Percentiles rank a stretch among this genome's conserved stretches.
These are phyloP conservation scores for Tuber brumale DNA, from an alignment of 495 filamentous ascomycete genomes.

Conservation along the genomic window DNA sequence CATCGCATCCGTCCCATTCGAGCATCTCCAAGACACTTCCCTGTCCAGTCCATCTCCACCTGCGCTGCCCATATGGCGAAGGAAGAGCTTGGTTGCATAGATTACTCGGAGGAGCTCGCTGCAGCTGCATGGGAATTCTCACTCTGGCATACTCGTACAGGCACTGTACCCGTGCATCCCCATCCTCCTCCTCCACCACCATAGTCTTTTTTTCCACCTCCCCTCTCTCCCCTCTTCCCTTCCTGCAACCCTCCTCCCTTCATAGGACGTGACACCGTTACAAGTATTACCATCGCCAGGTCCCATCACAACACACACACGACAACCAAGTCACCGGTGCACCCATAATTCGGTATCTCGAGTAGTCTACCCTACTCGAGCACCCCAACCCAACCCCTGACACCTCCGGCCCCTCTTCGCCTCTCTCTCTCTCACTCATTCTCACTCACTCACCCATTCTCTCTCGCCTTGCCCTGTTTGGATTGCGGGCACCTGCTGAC, in stretches of 20 bases:
- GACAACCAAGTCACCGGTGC: conserved; percentile 1
- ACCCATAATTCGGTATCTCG: background rate
- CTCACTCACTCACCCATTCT: background rate
- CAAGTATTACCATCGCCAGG: background rate
- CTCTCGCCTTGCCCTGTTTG: background rate
- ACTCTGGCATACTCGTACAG: background rate
- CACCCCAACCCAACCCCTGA: background rate
- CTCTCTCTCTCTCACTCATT: background rate
- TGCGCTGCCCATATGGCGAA: conserved; percentile 7
- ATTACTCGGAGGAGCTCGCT: background rate
- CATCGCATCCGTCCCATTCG: conserved; percentile 29
- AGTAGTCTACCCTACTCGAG: too few species aligned
- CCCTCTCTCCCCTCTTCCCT: background rate
- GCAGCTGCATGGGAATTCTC: background rate
- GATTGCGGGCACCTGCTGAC: background rate
- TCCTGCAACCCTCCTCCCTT: background rate
- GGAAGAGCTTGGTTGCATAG: background rate
- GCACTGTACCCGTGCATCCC: background rate
- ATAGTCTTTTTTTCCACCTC: background rate
- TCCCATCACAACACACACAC: background rate
- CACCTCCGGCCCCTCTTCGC: background rate
- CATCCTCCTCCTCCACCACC: background rate
- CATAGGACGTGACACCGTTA: background rate
- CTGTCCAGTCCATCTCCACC: conserved; percentile 34
- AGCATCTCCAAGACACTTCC: conserved; percentile 36